A percentile compares a stretch with the other conserved stretches of the same genome.
These are phyloP conservation scores for Jacaranda mimosifolia DNA, from an alignment of 257 asterid genomes.

Conservation along the genomic window DNA sequence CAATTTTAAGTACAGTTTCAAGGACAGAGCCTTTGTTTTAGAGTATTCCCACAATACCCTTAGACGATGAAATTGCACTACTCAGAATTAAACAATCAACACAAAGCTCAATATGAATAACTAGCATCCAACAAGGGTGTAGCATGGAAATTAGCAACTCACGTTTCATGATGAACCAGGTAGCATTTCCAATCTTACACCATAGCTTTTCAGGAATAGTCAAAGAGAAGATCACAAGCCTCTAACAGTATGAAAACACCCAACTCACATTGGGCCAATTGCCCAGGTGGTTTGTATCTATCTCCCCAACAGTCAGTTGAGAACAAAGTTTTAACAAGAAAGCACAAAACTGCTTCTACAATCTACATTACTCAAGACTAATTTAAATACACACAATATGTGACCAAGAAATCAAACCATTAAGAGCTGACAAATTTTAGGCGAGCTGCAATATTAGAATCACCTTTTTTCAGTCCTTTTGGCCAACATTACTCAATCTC, in stretches of 20 bases:
- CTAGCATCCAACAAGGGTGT: conserved; percentile 8
- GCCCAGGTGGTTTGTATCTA: no score
- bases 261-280: no score
- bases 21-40: conserved; percentile 15
- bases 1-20: conserved; percentile 6
- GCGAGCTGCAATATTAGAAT: not conserved
- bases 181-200: conserved; percentile 1
- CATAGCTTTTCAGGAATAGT: conserved; percentile 22
- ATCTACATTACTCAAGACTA: not conserved
- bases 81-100: not conserved
- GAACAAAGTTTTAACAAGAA: not conserved
- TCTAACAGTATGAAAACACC: not conserved
- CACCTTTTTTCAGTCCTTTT: not conserved
- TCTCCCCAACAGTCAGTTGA: not conserved
- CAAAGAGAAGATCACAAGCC: conserved; percentile 16
- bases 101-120: not conserved
- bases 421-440: not conserved
- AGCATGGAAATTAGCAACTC: not conserved
- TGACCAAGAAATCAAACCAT: conserved; percentile 10
- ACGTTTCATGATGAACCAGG: conserved; percentile 8
- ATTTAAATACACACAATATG: not conserved
- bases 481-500: conserved; percentile 15
- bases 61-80: conserved; percentile 3
- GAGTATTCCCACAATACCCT: not conserved
- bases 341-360: not conserved